Percentiles rank a stretch among this genome's conserved stretches.
phyloP scores from a whole-genome alignment of 164 flowering plant species.

The Malania oleifera region DNA sequence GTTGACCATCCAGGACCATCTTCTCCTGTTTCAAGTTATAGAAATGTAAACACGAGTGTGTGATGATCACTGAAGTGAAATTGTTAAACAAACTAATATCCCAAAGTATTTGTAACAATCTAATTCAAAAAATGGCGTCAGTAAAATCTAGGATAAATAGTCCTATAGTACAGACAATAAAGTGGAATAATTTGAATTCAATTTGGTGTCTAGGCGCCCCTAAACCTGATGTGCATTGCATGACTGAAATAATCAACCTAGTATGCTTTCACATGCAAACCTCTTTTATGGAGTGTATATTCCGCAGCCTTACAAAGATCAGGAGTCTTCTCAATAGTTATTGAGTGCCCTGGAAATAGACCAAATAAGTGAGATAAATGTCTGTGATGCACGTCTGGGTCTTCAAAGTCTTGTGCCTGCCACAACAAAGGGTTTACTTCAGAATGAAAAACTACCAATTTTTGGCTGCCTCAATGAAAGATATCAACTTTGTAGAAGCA shows the following conservation, averaged over 20 bases:
- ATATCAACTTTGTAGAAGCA: neutral
- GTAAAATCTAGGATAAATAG: too few relatives aligned
- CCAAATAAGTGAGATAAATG: conserved; percentile 93
- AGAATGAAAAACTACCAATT: neutral
- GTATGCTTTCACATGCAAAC: conserved; percentile 25
- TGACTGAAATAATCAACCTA: neutral
- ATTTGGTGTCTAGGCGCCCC: neutral
- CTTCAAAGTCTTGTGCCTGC: conserved; percentile 86
- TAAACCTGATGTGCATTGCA: neutral
- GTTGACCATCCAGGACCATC: conserved; percentile 99
- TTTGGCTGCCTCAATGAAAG: too few relatives aligned
- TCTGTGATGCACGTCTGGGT: conserved; percentile 79
- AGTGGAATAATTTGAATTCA: too few relatives aligned
- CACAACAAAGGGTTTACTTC: conserved; percentile 8
- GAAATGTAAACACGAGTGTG: too few relatives aligned
- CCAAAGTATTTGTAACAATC: too few relatives aligned
- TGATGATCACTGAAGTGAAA: too few relatives aligned
- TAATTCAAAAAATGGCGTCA: too few relatives aligned
- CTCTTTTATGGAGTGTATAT: conserved; percentile 71
- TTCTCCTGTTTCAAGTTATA: conserved; percentile 54
- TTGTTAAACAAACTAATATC: too few relatives aligned
- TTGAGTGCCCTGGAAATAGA: conserved; percentile 84
- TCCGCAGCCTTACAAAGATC: conserved; percentile 83
- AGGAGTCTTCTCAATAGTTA: conserved; percentile 63
- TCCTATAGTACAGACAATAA: too few relatives aligned